These are phyloP conservation scores for Penicillium olsonii DNA, from an alignment of 2,329 filamentous ascomycete species.

Conservation along the genomic window DNA sequence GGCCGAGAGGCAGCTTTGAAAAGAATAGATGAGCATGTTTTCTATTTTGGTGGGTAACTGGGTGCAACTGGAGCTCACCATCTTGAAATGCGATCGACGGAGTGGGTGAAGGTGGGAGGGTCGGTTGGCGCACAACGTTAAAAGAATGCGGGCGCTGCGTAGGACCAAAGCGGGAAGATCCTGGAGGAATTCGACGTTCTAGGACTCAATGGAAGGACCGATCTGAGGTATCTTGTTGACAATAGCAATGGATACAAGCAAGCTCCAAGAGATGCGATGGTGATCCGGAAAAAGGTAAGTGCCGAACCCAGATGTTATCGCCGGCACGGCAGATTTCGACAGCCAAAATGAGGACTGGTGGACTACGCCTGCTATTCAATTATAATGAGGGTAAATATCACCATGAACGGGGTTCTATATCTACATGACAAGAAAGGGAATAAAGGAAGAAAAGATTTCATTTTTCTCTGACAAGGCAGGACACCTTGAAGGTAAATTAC, in stretches of 20 bases:
- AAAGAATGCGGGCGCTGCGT: constrained; percentile 7
- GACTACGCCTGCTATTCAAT: too few relatives aligned
- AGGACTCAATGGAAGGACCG: constrained; percentile 2
- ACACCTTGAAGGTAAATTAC: constrained; percentile 2
- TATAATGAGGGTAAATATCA: too few relatives aligned
- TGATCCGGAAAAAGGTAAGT: constrained; percentile 26
- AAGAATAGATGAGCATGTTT: constrained; percentile 5
- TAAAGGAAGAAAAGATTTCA: not conserved
- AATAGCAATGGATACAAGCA: constrained; percentile 13
- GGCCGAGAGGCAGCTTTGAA: constrained; percentile 65
- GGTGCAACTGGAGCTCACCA: constrained; percentile 17
- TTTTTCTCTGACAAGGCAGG: not conserved
- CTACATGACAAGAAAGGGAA: not conserved
- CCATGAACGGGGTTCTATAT: too few relatives aligned
- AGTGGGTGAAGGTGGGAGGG: constrained; percentile 27
- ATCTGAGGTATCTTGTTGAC: constrained; percentile 10
- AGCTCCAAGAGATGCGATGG: constrained; percentile 27
- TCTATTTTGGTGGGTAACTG: not conserved
- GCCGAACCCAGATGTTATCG: constrained; percentile 18
- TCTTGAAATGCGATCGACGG: constrained; percentile 20
- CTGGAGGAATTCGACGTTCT: not conserved
- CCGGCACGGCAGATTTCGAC: too few relatives aligned
- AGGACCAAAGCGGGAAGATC: not conserved
- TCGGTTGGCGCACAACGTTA: constrained; percentile 5
- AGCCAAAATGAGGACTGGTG: too few relatives aligned